Evolutionary conservation across 257 asterid genomes (phyloP).

Genomic region (Solanum lycopersicoides): DNA sequence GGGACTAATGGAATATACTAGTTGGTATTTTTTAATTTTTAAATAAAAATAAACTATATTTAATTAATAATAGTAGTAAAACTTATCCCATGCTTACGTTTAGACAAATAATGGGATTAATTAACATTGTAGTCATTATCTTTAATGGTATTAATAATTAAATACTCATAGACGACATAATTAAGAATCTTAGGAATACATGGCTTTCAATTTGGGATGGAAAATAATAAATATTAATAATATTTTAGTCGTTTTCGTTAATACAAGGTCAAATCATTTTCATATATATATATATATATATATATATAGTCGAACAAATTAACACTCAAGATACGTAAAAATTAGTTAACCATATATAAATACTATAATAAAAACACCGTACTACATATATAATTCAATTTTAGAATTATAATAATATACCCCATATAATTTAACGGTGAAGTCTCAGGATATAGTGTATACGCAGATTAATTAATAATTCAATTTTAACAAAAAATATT

Average conservation of each 20-base stretch:
- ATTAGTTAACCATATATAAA: neutral
- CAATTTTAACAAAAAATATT: too few relatives aligned
- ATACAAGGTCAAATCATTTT: neutral
- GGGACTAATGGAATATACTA: neutral
- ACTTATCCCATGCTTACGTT: neutral
- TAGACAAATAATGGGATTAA: neutral
- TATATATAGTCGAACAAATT: neutral
- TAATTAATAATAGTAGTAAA: neutral
- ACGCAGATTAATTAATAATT: rapidly evolving
- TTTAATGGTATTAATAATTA: neutral
- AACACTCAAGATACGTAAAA: neutral
- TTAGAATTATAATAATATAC: too few relatives aligned
- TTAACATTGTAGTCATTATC: neutral
- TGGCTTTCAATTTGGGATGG: neutral
- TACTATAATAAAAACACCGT: too few relatives aligned
- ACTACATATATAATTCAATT: neutral
- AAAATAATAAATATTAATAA: neutral
- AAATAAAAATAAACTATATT: neutral
- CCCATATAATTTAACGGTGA: too few relatives aligned
- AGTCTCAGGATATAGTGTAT: too few relatives aligned
- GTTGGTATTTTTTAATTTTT: too few relatives aligned
- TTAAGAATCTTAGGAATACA: neutral
- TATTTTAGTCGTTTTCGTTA: neutral
- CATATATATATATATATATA: too few relatives aligned
- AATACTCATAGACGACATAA: neutral